A percentile compares a stretch with the other conserved stretches of the same genome.
These are phyloP conservation scores for Pouteria glomerata DNA, from an alignment of 148 eudicot genomes.

Conservation along the genomic window DNA sequence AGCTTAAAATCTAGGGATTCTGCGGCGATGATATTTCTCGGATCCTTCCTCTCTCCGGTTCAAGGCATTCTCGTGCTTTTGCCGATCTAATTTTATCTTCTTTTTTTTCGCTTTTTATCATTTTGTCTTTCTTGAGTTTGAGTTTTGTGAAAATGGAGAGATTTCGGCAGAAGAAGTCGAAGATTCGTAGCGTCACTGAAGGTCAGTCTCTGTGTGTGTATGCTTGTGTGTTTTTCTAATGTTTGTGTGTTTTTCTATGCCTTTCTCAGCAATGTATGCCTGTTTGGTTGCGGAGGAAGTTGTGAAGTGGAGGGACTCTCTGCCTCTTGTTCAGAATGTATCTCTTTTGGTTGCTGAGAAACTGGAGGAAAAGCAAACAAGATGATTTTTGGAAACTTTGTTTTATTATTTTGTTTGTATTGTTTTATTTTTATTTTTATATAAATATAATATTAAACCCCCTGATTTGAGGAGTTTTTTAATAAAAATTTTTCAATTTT, in stretches of 20 bases:
- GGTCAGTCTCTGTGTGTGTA: constrained; percentile 32
- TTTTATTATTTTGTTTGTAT: constrained; percentile 6
- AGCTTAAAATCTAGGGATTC: constrained; percentile 13
- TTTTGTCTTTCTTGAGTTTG: constrained; percentile 1
- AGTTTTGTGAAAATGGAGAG: constrained; percentile 51
- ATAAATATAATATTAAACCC: constrained; percentile 1
- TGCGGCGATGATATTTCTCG: background rate
- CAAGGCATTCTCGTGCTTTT: constrained; percentile 19
- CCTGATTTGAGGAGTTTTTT: constrained; percentile 2
- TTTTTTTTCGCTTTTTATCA: background rate
- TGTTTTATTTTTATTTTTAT: too few species aligned
- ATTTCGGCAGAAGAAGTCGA: constrained; percentile 33
- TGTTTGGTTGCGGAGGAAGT: background rate
- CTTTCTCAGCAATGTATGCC: constrained; percentile 3
- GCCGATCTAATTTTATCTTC: constrained; percentile 11
- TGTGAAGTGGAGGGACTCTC: background rate
- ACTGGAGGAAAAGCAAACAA: background rate
- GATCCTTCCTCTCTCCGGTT: background rate
- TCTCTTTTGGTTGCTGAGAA: background rate
- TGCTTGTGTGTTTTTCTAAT: too few species aligned
- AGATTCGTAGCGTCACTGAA: constrained; percentile 32
- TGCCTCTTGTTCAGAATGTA: background rate
- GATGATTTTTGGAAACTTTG: background rate
- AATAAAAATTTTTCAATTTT: background rate
- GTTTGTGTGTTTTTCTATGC: too few species aligned